Percentiles rank a stretch among this genome's conserved stretches.
Conservation (phyloP, 129 eudicot species). For the Helichrysum umbraculigerum region DNA sequence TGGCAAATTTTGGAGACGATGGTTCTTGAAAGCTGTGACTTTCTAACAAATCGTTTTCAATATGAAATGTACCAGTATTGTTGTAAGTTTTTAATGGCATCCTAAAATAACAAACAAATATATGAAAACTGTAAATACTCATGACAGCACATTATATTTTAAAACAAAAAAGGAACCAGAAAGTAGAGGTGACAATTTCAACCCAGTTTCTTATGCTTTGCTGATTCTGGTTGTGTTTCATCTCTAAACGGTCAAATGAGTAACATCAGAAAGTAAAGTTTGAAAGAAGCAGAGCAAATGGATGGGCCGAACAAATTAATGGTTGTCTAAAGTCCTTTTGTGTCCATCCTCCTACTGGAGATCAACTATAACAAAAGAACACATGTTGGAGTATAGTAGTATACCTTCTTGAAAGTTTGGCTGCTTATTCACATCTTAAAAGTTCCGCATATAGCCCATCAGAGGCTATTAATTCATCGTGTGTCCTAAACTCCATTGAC, state of each 20-base stretch:
- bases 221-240: neutral
- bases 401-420: constrained; percentile 98
- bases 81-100: constrained; percentile 86
- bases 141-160: no score
- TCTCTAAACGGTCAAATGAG: neutral
- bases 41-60: constrained; percentile 74
- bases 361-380: no score
- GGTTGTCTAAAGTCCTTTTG: neutral
- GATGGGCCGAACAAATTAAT: neutral
- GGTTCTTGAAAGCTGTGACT: constrained; percentile 73
- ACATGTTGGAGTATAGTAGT: constrained; percentile 22
- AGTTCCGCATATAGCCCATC: constrained; percentile 95
- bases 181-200: no score
- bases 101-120: constrained; percentile 45
- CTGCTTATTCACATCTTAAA: constrained; percentile 95
- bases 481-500: constrained; percentile 90
- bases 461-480: constrained; percentile 79
- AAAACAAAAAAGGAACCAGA: no score
- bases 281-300: neutral
- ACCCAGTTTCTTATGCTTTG: no score
- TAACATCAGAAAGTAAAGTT: no score
- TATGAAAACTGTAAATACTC: no score
- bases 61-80: constrained; percentile 59
- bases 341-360: no score
- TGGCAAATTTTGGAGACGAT: constrained; percentile 83